Conservation (phyloP, 768 basidiomycete genomes). For the Russula sp. region DNA sequence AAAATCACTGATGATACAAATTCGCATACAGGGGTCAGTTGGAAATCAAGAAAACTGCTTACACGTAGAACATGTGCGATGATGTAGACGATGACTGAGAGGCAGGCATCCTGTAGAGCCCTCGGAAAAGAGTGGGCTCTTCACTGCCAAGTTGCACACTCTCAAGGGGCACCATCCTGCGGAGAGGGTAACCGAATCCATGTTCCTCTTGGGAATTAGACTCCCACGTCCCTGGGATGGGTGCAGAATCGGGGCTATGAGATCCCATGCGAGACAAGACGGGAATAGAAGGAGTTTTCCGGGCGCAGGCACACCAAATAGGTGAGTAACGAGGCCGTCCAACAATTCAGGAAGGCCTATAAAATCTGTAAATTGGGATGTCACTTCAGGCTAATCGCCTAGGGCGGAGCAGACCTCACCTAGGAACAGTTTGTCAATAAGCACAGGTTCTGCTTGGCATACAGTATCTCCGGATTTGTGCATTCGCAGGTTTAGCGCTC, state of each 20-base stretch:
- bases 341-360: not conserved
- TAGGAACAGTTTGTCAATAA: not conserved
- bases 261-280: not conserved
- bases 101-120: constrained; percentile 14
- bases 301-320: not conserved
- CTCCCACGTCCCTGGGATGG: not conserved
- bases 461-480: too few relatives aligned
- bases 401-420: not conserved
- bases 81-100: constrained; percentile 19
- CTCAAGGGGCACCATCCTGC: constrained; percentile 20
- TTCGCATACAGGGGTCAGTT: not conserved
- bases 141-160: not conserved
- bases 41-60: not conserved
- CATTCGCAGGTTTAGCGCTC: too few relatives aligned
- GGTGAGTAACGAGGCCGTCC: not conserved
- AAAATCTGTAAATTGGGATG: not conserved
- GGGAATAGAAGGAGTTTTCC: not conserved
- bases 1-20: constrained; percentile 9
- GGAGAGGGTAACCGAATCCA: constrained; percentile 20
- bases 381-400: not conserved
- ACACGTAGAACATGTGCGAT: constrained; percentile 19
- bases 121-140: not conserved
- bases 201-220: constrained; percentile 1
- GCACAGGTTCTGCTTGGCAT: not conserved
- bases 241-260: not conserved